Evolutionary conservation across 805 yeast genomes (phyloP).

Genomic region (Ogataea paradorogensis): DNA sequence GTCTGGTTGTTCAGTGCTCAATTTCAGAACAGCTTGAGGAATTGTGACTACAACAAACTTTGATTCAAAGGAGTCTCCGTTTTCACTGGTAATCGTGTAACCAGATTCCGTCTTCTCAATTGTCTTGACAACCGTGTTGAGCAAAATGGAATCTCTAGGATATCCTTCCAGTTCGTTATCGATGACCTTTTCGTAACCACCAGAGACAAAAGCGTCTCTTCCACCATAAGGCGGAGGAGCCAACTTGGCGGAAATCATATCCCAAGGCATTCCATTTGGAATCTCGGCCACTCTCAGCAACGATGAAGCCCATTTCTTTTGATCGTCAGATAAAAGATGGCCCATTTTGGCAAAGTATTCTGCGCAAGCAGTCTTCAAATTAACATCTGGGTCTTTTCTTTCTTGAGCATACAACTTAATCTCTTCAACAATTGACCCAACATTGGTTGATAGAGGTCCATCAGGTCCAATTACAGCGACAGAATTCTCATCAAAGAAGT

Average conservation of each 20-base stretch:
- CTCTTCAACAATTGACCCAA: constrained; percentile 33
- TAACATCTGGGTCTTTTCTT: constrained; percentile 25
- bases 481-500: constrained; percentile 35
- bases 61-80: constrained; percentile 18
- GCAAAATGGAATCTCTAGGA: constrained; percentile 23
- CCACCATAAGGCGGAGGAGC: constrained; percentile 28
- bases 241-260: constrained; percentile 27
- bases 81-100: constrained; percentile 18
- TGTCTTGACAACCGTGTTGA: constrained; percentile 21
- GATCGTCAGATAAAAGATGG: constrained; percentile 23
- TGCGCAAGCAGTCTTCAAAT: constrained; percentile 26
- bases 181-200: constrained; percentile 30
- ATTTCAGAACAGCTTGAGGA: constrained; percentile 45
- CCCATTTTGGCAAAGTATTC: constrained; percentile 23
- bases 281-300: constrained; percentile 29
- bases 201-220: constrained; percentile 31
- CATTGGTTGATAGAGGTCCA: constrained; percentile 28
- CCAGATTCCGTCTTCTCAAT: constrained; percentile 27
- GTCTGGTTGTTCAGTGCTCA: constrained; percentile 25
- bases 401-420: constrained; percentile 30
- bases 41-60: constrained; percentile 47
- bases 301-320: constrained; percentile 29
- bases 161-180: constrained; percentile 27
- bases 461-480: constrained; percentile 28
- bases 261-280: constrained; percentile 31